Evolutionary conservation across 345 rosid genomes (phyloP), one percentile per base, ranked within the genome.

Genomic region (Acer saccharum): DNA sequence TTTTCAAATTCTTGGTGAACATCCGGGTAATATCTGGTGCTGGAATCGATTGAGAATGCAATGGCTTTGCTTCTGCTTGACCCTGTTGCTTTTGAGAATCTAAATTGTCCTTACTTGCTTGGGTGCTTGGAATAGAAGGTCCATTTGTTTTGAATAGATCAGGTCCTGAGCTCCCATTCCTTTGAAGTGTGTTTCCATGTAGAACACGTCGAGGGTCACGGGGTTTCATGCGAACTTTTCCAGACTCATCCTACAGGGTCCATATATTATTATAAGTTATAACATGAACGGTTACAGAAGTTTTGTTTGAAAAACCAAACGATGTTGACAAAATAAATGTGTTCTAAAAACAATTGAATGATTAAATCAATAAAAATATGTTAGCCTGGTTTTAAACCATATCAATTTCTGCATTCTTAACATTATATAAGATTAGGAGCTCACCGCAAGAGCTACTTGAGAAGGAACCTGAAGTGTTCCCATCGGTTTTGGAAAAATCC

Each of bases 161-260:
- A 70, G 87, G 71, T 68, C 80, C 84, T 61, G 64, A 41, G 83
- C 84, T 85, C 65, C 86, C 89, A 52, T 81, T 73, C 82, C 85
- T 91, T 78, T 87, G 95, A 82, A 89, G 86, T 48, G 82, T 20
- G 78, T 83, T 85, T 48, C 87, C 90, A 77, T 91, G 98, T 43
- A 92, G 91, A 54, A 88, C 72, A 65, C 99, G 98, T 21, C 99
- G 97, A 80, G 99, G 99, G 77, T 96, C 99, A 72, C 99, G 95
- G 66, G 98, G 92, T 84, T 96, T 96, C 99, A 96, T 94, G 69
- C 95, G 90, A 69, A 91, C 86, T 84, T 88, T 91, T 76, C 85
- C 91, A 50, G 84, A 39, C 60, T 94, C 94, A 65, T 91, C 97
- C 98, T 93, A 87, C 73, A 72, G 57, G 63, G 16, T 54, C 64